Evolutionary conservation across 2,329 filamentous ascomycete genomes (phyloP).

Genomic region (Pseudofabraea citricarpa): DNA sequence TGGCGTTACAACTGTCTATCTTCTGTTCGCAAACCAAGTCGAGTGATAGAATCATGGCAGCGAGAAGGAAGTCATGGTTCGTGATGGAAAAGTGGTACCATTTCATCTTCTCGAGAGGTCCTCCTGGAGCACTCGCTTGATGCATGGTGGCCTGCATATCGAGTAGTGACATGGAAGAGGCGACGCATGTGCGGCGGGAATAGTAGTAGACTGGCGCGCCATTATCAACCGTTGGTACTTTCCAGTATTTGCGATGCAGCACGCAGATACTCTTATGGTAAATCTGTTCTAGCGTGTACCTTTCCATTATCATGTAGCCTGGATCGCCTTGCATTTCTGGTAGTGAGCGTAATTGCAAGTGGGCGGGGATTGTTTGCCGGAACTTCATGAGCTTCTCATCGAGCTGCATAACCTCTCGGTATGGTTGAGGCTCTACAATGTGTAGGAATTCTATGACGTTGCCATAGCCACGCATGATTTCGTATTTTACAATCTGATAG

Average conservation of each 20-base stretch:
- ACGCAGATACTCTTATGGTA: constrained; percentile 52
- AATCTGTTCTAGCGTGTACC: constrained; percentile 45
- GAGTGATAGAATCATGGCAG: constrained; percentile 56
- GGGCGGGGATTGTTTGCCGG: constrained; percentile 40
- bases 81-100: constrained; percentile 55
- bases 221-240: constrained; percentile 32
- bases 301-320: constrained; percentile 42
- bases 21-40: constrained; percentile 15
- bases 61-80: constrained; percentile 57
- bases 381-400: constrained; percentile 41
- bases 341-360: constrained; percentile 44
- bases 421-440: constrained; percentile 41
- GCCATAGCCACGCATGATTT: constrained; percentile 43
- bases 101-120: constrained; percentile 43
- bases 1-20: neutral
- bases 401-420: constrained; percentile 44
- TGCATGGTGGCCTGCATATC: constrained; percentile 44
- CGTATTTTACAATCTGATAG: constrained; percentile 48
- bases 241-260: constrained; percentile 50
- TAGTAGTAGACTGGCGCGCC: constrained; percentile 39
- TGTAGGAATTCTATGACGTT: constrained; percentile 47
- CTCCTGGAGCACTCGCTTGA: constrained; percentile 46
- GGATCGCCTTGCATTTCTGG: constrained; percentile 44
- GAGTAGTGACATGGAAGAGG: constrained; percentile 43
- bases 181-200: constrained; percentile 45